Evolutionary conservation across 2,329 filamentous ascomycete genomes (phyloP).

Genomic region (Penicillium sp.): DNA sequence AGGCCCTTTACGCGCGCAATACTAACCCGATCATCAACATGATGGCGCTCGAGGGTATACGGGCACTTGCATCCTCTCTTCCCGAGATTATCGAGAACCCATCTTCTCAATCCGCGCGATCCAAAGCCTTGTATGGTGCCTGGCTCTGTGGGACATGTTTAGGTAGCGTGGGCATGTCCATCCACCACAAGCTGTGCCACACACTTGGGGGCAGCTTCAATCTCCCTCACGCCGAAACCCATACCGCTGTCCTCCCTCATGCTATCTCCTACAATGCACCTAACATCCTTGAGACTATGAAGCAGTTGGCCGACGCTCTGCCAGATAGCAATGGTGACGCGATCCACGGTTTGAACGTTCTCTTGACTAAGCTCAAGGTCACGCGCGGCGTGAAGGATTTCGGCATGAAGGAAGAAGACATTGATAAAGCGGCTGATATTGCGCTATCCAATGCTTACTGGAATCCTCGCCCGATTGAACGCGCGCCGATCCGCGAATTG

Average conservation of each 20-base stretch:
- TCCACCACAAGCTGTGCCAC: slow-evolving; percentile 69
- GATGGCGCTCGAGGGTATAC: slow-evolving; percentile 59
- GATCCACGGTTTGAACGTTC: slow-evolving; percentile 56
- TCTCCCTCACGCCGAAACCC: slow-evolving; percentile 65
- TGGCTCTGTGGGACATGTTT: slow-evolving; percentile 65
- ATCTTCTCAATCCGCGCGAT: slow-evolving; percentile 49
- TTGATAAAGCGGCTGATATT: slow-evolving; percentile 61
- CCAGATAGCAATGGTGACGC: slow-evolving; percentile 61
- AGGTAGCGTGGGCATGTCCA: slow-evolving; percentile 60
- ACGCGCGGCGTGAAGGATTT: slow-evolving; percentile 55
- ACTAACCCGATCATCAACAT: slow-evolving; percentile 61
- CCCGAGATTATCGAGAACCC: slow-evolving; percentile 54
- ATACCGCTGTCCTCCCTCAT: slow-evolving; percentile 63
- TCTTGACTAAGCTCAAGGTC: slow-evolving; percentile 56
- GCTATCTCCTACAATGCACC: slow-evolving; percentile 64
- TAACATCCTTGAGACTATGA: slow-evolving; percentile 54
- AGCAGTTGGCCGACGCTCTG: slow-evolving; percentile 53
- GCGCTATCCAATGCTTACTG: slow-evolving; percentile 60
- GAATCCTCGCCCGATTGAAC: slow-evolving; percentile 59
- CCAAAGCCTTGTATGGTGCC: slow-evolving; percentile 60
- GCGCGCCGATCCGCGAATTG: slow-evolving; percentile 54
- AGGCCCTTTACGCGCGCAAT: slow-evolving; percentile 63
- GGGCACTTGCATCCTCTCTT: slow-evolving; percentile 54
- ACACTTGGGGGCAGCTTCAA: slow-evolving; percentile 63
- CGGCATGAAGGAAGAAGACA: slow-evolving; percentile 60